A percentile compares a stretch with the other conserved stretches of the same genome.
Evolutionary conservation across 345 rosid genomes (phyloP).

Genomic region (Brassica juncea): DNA sequence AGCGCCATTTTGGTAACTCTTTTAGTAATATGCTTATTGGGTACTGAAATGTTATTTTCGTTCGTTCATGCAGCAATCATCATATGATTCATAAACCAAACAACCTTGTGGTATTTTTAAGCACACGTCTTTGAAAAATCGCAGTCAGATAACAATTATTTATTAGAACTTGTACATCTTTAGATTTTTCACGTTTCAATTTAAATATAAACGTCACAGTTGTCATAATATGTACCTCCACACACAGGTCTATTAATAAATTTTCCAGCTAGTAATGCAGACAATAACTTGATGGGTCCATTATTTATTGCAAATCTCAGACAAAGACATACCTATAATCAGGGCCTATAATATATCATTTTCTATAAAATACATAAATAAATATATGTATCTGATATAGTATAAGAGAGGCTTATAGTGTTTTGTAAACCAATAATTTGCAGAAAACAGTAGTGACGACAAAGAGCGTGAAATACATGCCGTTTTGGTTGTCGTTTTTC

Average conservation of each 20-base stretch:
- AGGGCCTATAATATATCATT: not conserved
- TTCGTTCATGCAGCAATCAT: slow-evolving; percentile 16
- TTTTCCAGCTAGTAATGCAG: slow-evolving; percentile 26
- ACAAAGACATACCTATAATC: slow-evolving; percentile 1
- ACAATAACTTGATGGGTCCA: slow-evolving; percentile 26
- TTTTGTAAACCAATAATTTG: not conserved
- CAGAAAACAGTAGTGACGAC: slow-evolving; percentile 74
- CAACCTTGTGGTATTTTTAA: slow-evolving; percentile 1
- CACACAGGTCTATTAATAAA: slow-evolving; percentile 6
- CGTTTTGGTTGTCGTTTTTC: slow-evolving; percentile 67
- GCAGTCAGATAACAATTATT: slow-evolving; percentile 15
- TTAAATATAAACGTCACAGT: slow-evolving; percentile 6
- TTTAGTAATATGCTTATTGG: not conserved
- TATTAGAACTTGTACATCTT: slow-evolving; percentile 10
- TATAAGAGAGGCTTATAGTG: not conserved
- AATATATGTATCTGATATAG: not conserved
- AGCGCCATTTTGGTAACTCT: not conserved
- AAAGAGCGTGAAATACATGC: slow-evolving; percentile 77
- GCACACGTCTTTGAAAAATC: slow-evolving; percentile 20
- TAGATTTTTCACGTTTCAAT: slow-evolving; percentile 16
- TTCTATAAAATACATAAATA: not conserved
- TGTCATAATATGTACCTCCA: slow-evolving; percentile 4
- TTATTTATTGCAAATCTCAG: not conserved
- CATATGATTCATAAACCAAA: not conserved
- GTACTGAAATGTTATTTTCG: not conserved